Evolutionary conservation across 2,329 filamentous ascomycete species (phyloP).

Genomic region (Geosmithia morbida): DNA sequence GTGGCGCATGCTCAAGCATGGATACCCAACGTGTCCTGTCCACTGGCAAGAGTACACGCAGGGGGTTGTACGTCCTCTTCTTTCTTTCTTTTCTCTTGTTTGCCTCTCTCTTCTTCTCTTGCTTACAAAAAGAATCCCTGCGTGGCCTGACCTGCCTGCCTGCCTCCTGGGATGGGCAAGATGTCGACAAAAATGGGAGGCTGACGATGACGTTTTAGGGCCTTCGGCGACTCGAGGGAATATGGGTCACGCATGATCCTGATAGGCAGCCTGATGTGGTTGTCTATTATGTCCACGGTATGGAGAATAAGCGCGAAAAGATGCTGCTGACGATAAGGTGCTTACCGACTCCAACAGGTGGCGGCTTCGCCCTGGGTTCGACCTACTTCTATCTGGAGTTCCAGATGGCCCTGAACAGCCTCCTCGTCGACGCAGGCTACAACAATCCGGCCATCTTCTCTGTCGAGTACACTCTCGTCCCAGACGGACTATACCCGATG

Average conservation of each 20-base stretch:
- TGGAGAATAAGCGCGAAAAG: slow-evolving; percentile 5
- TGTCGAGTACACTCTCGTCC: slow-evolving; percentile 68
- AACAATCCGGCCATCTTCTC: slow-evolving; percentile 65
- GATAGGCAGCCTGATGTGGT: slow-evolving; percentile 54
- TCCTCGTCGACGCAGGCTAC: slow-evolving; percentile 52
- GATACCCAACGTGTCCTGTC: slow-evolving; percentile 45
- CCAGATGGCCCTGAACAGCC: slow-evolving; percentile 53
- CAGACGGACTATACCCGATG: slow-evolving; percentile 56
- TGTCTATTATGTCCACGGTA: slow-evolving; percentile 72
- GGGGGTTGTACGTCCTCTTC: slow-evolving; percentile 12
- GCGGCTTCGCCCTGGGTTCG: slow-evolving; percentile 74
- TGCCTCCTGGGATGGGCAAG: background rate
- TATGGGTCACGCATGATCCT: slow-evolving; percentile 55
- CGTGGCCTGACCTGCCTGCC: background rate
- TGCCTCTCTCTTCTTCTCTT: no score
- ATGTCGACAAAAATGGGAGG: background rate
- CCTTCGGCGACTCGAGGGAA: slow-evolving; percentile 37
- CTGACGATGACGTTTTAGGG: slow-evolving; percentile 6
- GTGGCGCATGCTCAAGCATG: slow-evolving; percentile 64
- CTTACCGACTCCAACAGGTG: slow-evolving; percentile 30
- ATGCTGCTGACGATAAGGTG: background rate
- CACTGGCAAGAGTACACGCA: slow-evolving; percentile 40
- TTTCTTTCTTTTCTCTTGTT: background rate
- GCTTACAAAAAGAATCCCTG: no score
- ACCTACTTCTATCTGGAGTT: slow-evolving; percentile 78